These are phyloP conservation scores for Alternaria viburni DNA, from an alignment of 2,329 filamentous ascomycete species.

Conservation along the genomic window DNA sequence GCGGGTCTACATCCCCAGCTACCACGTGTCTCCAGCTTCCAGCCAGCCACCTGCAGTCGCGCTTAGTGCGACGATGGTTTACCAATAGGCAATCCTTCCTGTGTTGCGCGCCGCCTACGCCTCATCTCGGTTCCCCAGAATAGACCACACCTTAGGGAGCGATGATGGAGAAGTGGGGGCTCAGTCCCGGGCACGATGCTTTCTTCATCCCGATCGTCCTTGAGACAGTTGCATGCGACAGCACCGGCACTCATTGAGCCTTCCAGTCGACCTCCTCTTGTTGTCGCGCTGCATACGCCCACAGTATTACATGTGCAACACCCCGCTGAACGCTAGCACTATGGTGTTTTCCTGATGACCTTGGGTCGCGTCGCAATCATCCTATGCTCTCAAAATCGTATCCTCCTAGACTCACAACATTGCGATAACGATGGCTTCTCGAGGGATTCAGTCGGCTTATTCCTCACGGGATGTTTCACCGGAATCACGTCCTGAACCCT, in stretches of 20 bases:
- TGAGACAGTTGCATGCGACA: not conserved
- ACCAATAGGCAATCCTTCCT: not conserved
- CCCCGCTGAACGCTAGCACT: slow-evolving; percentile 2
- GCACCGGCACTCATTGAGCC: not conserved
- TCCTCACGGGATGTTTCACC: slow-evolving; percentile 36
- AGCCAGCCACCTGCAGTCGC: slow-evolving; percentile 1
- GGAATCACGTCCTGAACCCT: slow-evolving; percentile 24
- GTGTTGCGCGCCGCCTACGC: not conserved
- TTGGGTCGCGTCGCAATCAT: not conserved
- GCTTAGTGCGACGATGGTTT: not conserved
- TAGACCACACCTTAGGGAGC: not conserved
- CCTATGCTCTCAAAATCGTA: not conserved
- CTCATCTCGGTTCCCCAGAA: not conserved
- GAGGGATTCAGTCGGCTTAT: slow-evolving; percentile 18
- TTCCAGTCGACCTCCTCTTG: not conserved
- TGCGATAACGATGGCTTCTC: slow-evolving; percentile 30
- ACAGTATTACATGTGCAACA: slow-evolving; percentile 2
- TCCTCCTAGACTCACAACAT: not conserved
- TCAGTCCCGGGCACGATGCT: not conserved
- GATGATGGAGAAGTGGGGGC: not conserved
- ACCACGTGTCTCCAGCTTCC: not conserved
- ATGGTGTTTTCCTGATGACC: not conserved
- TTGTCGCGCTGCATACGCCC: slow-evolving; percentile 1
- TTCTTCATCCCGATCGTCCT: not conserved
- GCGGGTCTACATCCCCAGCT: not conserved